These are phyloP conservation scores for Triglochin maritima DNA, from an alignment of 106 monocot species.

Conservation along the genomic window DNA sequence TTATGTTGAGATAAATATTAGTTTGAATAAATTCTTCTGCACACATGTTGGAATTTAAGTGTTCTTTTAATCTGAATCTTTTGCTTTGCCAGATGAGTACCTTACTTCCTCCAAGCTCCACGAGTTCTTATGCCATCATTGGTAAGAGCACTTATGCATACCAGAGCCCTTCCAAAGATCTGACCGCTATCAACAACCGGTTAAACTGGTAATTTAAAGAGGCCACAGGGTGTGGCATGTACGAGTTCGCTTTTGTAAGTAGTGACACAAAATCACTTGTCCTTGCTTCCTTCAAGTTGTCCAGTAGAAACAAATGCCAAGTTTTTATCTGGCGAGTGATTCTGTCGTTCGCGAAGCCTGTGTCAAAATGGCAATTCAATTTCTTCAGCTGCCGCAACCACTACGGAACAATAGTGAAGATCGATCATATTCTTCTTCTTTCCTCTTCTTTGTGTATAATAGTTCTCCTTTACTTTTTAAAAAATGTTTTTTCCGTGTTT, in stretches of 20 bases:
- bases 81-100: constrained; percentile 49
- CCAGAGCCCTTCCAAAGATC: constrained; percentile 94
- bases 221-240: not conserved
- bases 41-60: not conserved
- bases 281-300: not conserved
- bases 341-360: constrained; percentile 60
- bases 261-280: not conserved
- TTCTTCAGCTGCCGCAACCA: constrained; percentile 11
- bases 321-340: constrained; percentile 79
- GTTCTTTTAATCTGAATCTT: not conserved
- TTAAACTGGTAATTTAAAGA: constrained; percentile 46
- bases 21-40: too few species aligned
- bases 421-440: constrained; percentile 3
- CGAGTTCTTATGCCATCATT: constrained; percentile 87
- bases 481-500: too few species aligned
- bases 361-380: constrained; percentile 38
- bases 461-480: too few species aligned
- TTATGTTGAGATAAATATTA: too few species aligned
- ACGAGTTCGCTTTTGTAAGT: not conserved
- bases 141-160: constrained; percentile 97
- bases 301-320: constrained; percentile 42
- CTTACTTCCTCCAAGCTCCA: constrained; percentile 91
- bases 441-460: too few species aligned
- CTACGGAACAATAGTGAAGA: not conserved
- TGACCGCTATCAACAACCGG: constrained; percentile 77